Conservation (phyloP, 1,139 yeast species). For the Yamadazyma trypodendri region DNA sequence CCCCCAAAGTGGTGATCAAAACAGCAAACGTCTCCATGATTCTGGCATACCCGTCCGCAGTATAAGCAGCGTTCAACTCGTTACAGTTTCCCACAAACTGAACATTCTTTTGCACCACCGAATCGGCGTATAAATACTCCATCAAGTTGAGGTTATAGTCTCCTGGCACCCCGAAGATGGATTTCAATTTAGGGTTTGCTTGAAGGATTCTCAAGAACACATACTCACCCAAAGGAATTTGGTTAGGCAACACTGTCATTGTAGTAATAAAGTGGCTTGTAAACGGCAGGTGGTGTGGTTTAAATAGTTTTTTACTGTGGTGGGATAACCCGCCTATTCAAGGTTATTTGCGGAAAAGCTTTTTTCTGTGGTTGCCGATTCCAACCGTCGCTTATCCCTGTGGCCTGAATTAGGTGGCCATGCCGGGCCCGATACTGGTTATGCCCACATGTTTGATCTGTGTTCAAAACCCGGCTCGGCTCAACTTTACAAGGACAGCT, state of each 20-base stretch:
- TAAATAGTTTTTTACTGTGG: neutral
- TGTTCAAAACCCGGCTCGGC: too few species aligned
- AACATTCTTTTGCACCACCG: slow-evolving; percentile 21
- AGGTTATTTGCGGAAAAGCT: neutral
- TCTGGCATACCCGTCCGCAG: slow-evolving; percentile 78
- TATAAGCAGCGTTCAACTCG: slow-evolving; percentile 55
- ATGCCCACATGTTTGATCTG: too few species aligned
- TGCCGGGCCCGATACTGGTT: too few species aligned
- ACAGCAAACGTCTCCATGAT: slow-evolving; percentile 44
- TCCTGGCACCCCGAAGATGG: slow-evolving; percentile 44
- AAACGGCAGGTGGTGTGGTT: neutral
- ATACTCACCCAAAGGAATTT: slow-evolving; percentile 39
- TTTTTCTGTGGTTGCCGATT: neutral
- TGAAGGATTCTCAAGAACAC: slow-evolving; percentile 35
- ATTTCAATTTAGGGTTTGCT: slow-evolving; percentile 34
- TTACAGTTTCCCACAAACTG: slow-evolving; percentile 34
- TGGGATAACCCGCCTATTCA: neutral
- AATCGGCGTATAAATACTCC: slow-evolving; percentile 33
- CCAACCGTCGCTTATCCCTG: neutral
- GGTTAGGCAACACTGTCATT: slow-evolving; percentile 14
- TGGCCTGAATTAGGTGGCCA: too few species aligned
- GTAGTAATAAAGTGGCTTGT: neutral
- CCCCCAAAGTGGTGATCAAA: slow-evolving; percentile 71
- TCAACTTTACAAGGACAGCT: too few species aligned
- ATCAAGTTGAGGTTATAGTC: slow-evolving; percentile 39